Conservation (phyloP, 2,329 filamentous ascomycete genomes). For the Penicillium sp. region DNA sequence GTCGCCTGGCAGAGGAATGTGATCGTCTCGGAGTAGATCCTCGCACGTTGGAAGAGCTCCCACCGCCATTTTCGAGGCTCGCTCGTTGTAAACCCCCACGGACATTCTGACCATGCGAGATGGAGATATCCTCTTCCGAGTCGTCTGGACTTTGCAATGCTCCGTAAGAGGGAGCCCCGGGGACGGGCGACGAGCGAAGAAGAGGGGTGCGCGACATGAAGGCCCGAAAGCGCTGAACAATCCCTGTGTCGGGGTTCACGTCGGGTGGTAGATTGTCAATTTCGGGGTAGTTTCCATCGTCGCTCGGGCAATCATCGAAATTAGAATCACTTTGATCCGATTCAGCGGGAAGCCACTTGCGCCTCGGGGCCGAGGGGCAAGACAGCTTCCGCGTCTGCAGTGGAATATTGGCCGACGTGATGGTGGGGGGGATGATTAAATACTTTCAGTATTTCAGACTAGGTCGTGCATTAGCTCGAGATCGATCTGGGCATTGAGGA, state of each 20-base stretch:
- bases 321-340: conserved; percentile 10
- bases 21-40: conserved; percentile 10
- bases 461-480: conserved; percentile 11
- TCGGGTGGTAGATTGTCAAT: neutral
- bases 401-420: conserved; percentile 15
- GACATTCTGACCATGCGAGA: neutral
- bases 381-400: conserved; percentile 20
- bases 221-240: conserved; percentile 12
- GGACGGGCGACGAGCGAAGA: conserved; percentile 52
- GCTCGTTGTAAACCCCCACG: neutral
- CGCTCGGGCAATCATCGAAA: conserved; percentile 2
- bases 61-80: conserved; percentile 11
- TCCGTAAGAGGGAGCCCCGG: conserved; percentile 55
- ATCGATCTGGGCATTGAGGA: conserved; percentile 2
- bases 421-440: conserved; percentile 11
- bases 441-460: conserved; percentile 5
- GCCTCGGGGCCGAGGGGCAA: conserved; percentile 17
- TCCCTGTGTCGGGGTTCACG: conserved; percentile 4
- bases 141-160: conserved; percentile 41
- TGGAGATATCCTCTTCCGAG: conserved; percentile 23
- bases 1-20: conserved; percentile 12
- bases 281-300: conserved; percentile 10
- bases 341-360: conserved; percentile 19
- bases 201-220: conserved; percentile 48
- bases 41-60: conserved; percentile 12